Evolutionary conservation across 495 filamentous ascomycete genomes (phyloP).

Genomic region (Aspergillus homomorphus): DNA sequence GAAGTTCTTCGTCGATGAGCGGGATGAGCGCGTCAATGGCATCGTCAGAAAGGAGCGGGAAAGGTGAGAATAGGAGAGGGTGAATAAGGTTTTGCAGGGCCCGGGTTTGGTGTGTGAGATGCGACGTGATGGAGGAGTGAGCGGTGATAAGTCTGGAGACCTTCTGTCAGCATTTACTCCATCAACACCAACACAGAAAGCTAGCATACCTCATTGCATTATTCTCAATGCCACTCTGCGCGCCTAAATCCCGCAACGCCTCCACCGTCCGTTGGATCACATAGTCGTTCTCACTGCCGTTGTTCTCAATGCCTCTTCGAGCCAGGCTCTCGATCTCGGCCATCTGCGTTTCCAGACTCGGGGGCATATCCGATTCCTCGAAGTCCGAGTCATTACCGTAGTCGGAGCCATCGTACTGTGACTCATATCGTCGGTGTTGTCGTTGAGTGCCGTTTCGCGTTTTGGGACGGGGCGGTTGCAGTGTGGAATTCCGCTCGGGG

Average conservation of each 20-base stretch:
- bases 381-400: constrained; percentile 70
- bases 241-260: constrained; percentile 70
- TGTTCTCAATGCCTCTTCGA: constrained; percentile 67
- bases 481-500: constrained; percentile 22
- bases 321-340: constrained; percentile 74
- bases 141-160: constrained; percentile 73
- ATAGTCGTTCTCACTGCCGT: constrained; percentile 63
- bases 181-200: not conserved
- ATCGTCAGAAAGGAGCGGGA: constrained; percentile 59
- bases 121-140: constrained; percentile 77
- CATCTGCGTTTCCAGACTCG: constrained; percentile 69
- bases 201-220: constrained; percentile 67
- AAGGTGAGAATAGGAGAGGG: constrained; percentile 54
- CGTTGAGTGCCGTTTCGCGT: constrained; percentile 32
- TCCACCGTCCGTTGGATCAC: constrained; percentile 71
- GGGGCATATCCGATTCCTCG: constrained; percentile 65
- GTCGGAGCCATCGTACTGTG: constrained; percentile 56
- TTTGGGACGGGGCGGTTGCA: constrained; percentile 30
- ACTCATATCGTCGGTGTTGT: constrained; percentile 46
- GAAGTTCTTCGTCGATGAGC: constrained; percentile 55
- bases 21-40: constrained; percentile 65
- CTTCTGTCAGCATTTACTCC: constrained; percentile 15
- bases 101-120: constrained; percentile 80
- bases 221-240: constrained; percentile 77
- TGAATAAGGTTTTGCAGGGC: constrained; percentile 77